These are phyloP conservation scores for Fusarium equiseti DNA, from an alignment of 2,329 filamentous ascomycete species.

Conservation along the genomic window DNA sequence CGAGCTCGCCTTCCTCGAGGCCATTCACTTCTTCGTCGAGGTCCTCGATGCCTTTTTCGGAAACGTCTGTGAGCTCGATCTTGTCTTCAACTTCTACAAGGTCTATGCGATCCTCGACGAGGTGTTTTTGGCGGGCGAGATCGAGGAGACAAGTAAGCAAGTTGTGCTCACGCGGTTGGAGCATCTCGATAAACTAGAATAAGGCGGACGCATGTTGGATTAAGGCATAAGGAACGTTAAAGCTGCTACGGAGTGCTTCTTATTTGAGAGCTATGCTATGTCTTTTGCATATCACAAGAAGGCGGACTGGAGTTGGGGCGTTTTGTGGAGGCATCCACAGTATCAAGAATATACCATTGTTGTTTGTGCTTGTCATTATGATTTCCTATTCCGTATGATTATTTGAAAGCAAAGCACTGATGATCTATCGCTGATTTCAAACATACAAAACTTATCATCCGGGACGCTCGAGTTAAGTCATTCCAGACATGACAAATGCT, in stretches of 20 bases:
- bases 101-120: slow-evolving; percentile 99
- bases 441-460: background rate
- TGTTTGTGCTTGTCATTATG: background rate
- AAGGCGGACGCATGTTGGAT: slow-evolving; percentile 29
- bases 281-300: slow-evolving; percentile 30
- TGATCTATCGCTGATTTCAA: background rate
- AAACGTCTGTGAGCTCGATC: slow-evolving; percentile 97
- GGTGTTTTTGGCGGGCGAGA: slow-evolving; percentile 96
- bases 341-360: slow-evolving; percentile 35
- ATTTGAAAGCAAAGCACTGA: background rate
- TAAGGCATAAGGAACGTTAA: background rate
- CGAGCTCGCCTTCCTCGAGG: slow-evolving; percentile 95
- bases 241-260: background rate
- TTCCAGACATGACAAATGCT: background rate
- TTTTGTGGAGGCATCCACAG: slow-evolving; percentile 28
- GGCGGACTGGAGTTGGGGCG: slow-evolving; percentile 39
- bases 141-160: slow-evolving; percentile 98
- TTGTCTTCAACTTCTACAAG: slow-evolving; percentile 85
- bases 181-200: slow-evolving; percentile 96
- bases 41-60: slow-evolving; percentile 98
- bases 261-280: background rate
- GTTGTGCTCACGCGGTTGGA: slow-evolving; percentile 94
- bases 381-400: background rate
- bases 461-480: background rate
- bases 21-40: slow-evolving; percentile 99